A percentile compares a stretch with the other conserved stretches of the same genome.
These are phyloP conservation scores for Fusarium tupiense DNA, from an alignment of 2,329 filamentous ascomycete genomes.

Conservation along the genomic window DNA sequence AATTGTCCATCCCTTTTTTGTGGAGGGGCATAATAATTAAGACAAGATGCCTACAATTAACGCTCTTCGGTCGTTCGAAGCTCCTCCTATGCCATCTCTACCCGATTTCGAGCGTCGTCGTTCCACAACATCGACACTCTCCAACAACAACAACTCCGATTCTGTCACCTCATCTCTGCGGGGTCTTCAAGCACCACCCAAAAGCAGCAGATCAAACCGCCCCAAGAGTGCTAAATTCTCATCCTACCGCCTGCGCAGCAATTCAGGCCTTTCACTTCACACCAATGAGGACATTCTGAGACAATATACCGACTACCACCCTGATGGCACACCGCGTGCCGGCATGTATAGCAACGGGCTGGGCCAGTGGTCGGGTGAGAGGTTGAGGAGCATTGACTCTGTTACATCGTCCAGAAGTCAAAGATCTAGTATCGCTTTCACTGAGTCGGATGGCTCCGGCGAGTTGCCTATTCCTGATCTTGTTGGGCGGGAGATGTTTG, in stretches of 20 bases:
- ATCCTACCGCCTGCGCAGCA: slow-evolving; percentile 52
- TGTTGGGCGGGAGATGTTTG: slow-evolving; percentile 60
- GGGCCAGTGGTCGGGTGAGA: slow-evolving; percentile 31
- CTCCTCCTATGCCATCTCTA: slow-evolving; percentile 40
- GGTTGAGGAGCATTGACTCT: slow-evolving; percentile 43
- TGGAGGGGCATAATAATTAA: neutral
- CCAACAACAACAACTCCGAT: slow-evolving; percentile 30
- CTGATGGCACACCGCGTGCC: slow-evolving; percentile 49
- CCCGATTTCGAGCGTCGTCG: slow-evolving; percentile 42
- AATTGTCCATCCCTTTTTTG: neutral
- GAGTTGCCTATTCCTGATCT: slow-evolving; percentile 55
- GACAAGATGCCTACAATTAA: slow-evolving; percentile 40
- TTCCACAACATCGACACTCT: slow-evolving; percentile 33
- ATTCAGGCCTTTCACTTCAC: slow-evolving; percentile 57
- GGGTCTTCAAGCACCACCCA: slow-evolving; percentile 34
- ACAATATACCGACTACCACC: slow-evolving; percentile 58
- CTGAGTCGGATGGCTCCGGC: slow-evolving; percentile 40
- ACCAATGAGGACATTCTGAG: slow-evolving; percentile 55
- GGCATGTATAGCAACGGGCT: slow-evolving; percentile 30
- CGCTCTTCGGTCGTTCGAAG: slow-evolving; percentile 38
- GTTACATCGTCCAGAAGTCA: slow-evolving; percentile 39
- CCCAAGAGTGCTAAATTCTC: slow-evolving; percentile 46
- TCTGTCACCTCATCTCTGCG: slow-evolving; percentile 25
- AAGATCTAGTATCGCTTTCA: slow-evolving; percentile 41
- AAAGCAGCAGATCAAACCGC: slow-evolving; percentile 36